Evolutionary conservation across 2,329 filamentous ascomycete genomes (phyloP).

Genomic region (Lasiodiplodia citricola): DNA sequence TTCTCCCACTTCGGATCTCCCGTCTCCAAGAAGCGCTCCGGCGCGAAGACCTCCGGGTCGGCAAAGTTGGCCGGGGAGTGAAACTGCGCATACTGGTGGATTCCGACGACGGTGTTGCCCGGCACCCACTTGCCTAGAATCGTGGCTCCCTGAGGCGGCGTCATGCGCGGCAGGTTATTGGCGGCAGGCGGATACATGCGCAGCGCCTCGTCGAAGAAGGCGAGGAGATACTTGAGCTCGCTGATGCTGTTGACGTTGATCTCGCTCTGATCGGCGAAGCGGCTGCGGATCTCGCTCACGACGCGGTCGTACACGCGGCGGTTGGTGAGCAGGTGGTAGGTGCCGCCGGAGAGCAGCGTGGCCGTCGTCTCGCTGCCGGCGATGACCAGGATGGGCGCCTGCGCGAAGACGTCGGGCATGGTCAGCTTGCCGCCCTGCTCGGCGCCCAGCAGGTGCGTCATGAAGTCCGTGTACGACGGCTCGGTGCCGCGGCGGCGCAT

Average conservation of each 20-base stretch:
- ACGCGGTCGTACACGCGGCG: conserved; percentile 33
- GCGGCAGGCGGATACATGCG: conserved; percentile 50
- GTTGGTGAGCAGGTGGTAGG: conserved; percentile 46
- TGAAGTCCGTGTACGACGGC: conserved; percentile 15
- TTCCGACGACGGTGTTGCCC: conserved; percentile 32
- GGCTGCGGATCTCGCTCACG: conserved; percentile 36
- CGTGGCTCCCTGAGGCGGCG: conserved; percentile 42
- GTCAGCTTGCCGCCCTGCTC: background rate
- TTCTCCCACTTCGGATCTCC: conserved; percentile 33
- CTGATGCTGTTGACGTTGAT: conserved; percentile 41
- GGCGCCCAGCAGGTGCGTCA: conserved; percentile 1
- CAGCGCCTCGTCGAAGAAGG: conserved; percentile 49
- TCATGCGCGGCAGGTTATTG: conserved; percentile 38
- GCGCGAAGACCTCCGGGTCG: conserved; percentile 43
- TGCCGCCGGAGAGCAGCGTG: conserved; percentile 46
- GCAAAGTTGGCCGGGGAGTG: conserved; percentile 39
- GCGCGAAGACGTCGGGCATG: background rate
- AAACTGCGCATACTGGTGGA: conserved; percentile 24
- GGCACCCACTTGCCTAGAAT: conserved; percentile 46
- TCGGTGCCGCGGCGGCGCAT: conserved; percentile 10
- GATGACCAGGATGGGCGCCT: conserved; percentile 32
- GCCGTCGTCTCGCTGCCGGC: conserved; percentile 55
- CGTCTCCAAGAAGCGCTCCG: conserved; percentile 48
- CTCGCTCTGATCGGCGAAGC: conserved; percentile 36
- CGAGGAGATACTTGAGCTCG: conserved; percentile 44